phyloP scores from a whole-genome alignment of 2,329 filamentous ascomycete genomes.

The Chaetomiaceae sp. region DNA sequence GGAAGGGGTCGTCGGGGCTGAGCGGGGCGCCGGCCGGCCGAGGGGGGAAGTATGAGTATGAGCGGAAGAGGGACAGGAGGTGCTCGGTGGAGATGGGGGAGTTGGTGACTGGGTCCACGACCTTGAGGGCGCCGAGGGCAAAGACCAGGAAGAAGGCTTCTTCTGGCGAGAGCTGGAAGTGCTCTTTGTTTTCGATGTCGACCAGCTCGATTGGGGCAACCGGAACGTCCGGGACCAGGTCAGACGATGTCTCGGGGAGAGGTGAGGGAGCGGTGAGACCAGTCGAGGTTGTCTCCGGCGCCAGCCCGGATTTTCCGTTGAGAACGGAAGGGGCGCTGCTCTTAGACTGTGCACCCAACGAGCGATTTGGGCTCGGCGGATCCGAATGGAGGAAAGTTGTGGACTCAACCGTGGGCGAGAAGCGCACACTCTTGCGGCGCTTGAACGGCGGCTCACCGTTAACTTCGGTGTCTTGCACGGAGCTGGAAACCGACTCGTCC shows the following conservation, averaged over 20 bases:
- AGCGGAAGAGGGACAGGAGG: slow-evolving; percentile 64
- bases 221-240: neutral
- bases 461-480: neutral
- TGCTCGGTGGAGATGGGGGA: slow-evolving; percentile 47
- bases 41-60: slow-evolving; percentile 65
- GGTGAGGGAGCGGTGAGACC: neutral
- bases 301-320: neutral
- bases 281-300: neutral
- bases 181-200: slow-evolving; percentile 59
- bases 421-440: slow-evolving; percentile 62
- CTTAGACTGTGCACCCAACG: slow-evolving; percentile 11
- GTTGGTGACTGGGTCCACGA: slow-evolving; percentile 50
- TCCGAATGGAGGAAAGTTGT: slow-evolving; percentile 54
- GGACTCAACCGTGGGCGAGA: slow-evolving; percentile 63
- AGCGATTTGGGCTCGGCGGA: slow-evolving; percentile 43
- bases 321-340: slow-evolving; percentile 3
- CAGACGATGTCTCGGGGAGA: neutral
- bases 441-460: slow-evolving; percentile 30
- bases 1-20: slow-evolving; percentile 74
- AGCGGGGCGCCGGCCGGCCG: slow-evolving; percentile 43
- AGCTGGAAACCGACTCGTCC: neutral
- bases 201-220: neutral
- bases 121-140: slow-evolving; percentile 66
- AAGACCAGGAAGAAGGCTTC: slow-evolving; percentile 90
- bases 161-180: slow-evolving; percentile 85